phyloP scores from a whole-genome alignment of 805 yeast species.

The Zygoascus biomembranicola region DNA sequence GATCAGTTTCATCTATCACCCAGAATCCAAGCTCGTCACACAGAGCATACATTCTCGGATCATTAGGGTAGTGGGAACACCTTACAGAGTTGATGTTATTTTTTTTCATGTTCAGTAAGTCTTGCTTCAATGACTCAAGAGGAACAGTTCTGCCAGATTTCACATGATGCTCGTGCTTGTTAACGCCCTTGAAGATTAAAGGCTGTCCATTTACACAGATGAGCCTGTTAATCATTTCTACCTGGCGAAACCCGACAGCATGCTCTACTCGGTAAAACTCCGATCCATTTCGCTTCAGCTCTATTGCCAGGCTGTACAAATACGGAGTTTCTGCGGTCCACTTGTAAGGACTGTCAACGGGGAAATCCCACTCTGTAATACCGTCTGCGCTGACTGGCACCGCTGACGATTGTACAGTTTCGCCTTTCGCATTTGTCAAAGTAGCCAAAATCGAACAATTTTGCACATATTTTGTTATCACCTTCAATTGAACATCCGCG shows the following conservation, averaged over 20 bases:
- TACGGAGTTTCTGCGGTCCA: constrained; percentile 33
- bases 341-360: constrained; percentile 19
- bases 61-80: constrained; percentile 30
- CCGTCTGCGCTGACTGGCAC: background rate
- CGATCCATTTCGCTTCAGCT: constrained; percentile 7
- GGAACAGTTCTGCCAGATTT: constrained; percentile 30
- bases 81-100: constrained; percentile 31
- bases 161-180: constrained; percentile 32
- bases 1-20: constrained; percentile 32
- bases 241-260: constrained; percentile 28
- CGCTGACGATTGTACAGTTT: background rate
- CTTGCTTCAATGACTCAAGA: constrained; percentile 25
- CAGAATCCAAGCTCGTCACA: constrained; percentile 29
- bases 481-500: constrained; percentile 4
- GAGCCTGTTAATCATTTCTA: constrained; percentile 25
- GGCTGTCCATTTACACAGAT: constrained; percentile 27
- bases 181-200: constrained; percentile 28
- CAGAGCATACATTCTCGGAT: constrained; percentile 27
- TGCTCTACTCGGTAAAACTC: constrained; percentile 15
- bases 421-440: background rate
- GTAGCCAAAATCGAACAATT: background rate
- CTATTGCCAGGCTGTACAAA: constrained; percentile 22
- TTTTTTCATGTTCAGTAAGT: constrained; percentile 27
- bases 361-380: background rate
- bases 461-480: background rate